These are phyloP conservation scores for Adenanthera pavonina DNA, from an alignment of 306 rosid species.

Conservation along the genomic window DNA sequence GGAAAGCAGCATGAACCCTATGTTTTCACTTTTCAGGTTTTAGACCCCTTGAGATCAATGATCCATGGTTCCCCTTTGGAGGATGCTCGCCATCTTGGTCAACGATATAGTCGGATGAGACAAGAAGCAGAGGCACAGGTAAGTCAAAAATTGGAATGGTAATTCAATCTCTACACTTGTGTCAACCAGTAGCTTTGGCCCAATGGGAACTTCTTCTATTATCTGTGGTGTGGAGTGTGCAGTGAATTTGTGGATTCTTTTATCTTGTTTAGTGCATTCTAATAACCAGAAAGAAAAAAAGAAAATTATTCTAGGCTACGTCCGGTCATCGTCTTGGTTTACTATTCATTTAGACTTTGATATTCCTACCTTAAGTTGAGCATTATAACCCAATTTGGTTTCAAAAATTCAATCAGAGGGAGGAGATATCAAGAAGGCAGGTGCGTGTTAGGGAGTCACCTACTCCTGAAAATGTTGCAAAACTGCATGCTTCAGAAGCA, in stretches of 20 bases:
- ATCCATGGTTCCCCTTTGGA: constrained; percentile 81
- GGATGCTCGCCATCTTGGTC: constrained; percentile 99
- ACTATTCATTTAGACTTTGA: constrained; percentile 20
- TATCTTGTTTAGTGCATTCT: constrained; percentile 9
- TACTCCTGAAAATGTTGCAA: constrained; percentile 83
- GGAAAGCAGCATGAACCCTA: constrained; percentile 32
- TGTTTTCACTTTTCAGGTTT: constrained; percentile 62
- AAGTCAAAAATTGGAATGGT: constrained; percentile 34
- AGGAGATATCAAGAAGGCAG: constrained; percentile 78
- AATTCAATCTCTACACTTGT: constrained; percentile 25
- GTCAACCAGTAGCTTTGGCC: neutral
- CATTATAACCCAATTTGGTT: constrained; percentile 44
- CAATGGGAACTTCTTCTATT: constrained; percentile 19
- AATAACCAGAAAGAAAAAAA: constrained; percentile 8
- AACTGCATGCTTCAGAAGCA: constrained; percentile 89
- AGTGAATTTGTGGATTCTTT: constrained; percentile 1
- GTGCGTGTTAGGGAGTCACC: constrained; percentile 79
- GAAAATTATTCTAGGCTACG: neutral
- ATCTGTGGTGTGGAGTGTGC: neutral
- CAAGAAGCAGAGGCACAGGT: constrained; percentile 94
- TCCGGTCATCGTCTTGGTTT: constrained; percentile 8
- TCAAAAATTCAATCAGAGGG: constrained; percentile 60
- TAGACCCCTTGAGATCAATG: constrained; percentile 98
- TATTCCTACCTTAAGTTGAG: constrained; percentile 20
- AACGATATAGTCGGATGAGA: constrained; percentile 95